Conservation (phyloP, 495 filamentous ascomycete species). For the Neurospora cerealis region DNA sequence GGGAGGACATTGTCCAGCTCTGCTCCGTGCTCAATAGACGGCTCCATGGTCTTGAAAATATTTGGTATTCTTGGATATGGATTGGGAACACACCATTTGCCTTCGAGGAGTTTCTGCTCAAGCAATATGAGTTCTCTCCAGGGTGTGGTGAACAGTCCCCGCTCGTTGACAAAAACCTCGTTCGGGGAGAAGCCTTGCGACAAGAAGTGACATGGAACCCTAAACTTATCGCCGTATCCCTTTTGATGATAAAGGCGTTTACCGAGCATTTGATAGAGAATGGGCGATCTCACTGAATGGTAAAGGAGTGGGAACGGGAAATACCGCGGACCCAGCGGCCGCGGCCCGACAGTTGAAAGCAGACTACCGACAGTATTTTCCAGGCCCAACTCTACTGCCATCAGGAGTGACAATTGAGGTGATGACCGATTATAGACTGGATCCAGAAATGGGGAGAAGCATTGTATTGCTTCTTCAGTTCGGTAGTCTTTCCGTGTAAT, state of each 20-base stretch:
- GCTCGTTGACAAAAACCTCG: background rate
- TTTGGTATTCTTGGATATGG: too few relatives aligned
- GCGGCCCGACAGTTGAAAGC: background rate
- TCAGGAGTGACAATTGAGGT: background rate
- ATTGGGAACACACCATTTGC: too few relatives aligned
- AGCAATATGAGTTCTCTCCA: background rate
- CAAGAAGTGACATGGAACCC: background rate
- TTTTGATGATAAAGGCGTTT: too few relatives aligned
- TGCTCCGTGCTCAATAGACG: background rate
- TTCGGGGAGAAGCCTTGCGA: background rate
- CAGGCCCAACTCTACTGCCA: background rate
- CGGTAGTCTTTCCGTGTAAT: background rate
- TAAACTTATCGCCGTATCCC: too few relatives aligned
- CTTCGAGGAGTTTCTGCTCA: background rate
- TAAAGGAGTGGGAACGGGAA: background rate
- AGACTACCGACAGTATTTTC: background rate
- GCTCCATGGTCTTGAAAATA: too few relatives aligned
- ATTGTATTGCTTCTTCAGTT: background rate
- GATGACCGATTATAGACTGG: background rate
- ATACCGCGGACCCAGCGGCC: accelerated
- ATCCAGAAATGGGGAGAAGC: background rate
- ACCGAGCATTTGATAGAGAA: background rate
- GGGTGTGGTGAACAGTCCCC: background rate
- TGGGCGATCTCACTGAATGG: background rate
- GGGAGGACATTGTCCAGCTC: background rate